Conservation (phyloP, 768 basidiomycete species). For the Boletus sensibilis region DNA sequence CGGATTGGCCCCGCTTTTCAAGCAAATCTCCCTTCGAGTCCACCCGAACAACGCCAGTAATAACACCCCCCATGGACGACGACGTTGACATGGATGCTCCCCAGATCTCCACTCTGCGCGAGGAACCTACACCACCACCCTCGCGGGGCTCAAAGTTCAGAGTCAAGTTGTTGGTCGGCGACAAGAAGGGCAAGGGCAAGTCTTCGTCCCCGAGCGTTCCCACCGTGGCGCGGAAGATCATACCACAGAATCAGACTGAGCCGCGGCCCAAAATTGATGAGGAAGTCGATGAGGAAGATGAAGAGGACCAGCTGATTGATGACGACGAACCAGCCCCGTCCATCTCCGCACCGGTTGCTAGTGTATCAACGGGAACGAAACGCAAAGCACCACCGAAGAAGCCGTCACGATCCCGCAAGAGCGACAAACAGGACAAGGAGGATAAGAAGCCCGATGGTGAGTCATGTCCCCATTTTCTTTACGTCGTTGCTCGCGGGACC, state of each 20-base stretch:
- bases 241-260: conserved; percentile 18
- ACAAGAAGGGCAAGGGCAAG: conserved; percentile 39
- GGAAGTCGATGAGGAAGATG: conserved; percentile 62
- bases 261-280: conserved; percentile 37
- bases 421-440: conserved; percentile 44
- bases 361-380: conserved; percentile 42
- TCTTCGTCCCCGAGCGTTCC: conserved; percentile 33
- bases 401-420: conserved; percentile 52
- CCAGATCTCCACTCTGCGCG: conserved; percentile 73
- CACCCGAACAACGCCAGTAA: neutral
- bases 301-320: conserved; percentile 81
- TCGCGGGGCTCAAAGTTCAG: conserved; percentile 40
- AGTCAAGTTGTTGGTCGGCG: conserved; percentile 52
- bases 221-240: conserved; percentile 19
- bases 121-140: conserved; percentile 72
- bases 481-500: conserved; percentile 12
- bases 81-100: conserved; percentile 76
- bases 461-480: conserved; percentile 30
- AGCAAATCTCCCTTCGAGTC: neutral
- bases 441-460: conserved; percentile 48
- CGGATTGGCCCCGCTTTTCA: neutral
- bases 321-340: conserved; percentile 45
- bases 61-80: conserved; percentile 33
- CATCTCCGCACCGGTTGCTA: conserved; percentile 27
- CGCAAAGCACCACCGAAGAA: conserved; percentile 49